These are phyloP conservation scores for Dendrocalamus sinicus DNA, from an alignment of 176 grass and related monocot species.

Conservation along the genomic window DNA sequence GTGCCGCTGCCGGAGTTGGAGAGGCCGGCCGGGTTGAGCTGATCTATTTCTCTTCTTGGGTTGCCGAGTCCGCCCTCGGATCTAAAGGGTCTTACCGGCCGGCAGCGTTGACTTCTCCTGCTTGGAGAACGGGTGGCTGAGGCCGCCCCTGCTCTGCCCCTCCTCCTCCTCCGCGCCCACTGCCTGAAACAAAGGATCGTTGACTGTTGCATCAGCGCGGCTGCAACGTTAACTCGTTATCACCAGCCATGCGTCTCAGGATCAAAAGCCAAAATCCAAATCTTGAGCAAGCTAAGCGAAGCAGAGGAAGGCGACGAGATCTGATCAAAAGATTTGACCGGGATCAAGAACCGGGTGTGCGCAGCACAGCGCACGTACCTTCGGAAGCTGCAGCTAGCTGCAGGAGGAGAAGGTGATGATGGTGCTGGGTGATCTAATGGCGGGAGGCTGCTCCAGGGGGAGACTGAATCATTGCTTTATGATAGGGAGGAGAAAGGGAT, in stretches of 20 bases:
- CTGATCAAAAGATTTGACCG: not conserved
- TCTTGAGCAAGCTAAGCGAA: not conserved
- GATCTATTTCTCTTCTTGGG: not conserved
- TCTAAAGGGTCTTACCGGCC: not conserved
- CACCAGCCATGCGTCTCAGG: not conserved
- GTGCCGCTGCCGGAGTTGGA: not conserved
- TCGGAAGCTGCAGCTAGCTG: not conserved
- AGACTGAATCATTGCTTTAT: slow-evolving; percentile 11
- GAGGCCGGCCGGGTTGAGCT: not conserved
- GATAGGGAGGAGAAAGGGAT: not conserved
- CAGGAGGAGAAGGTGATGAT: not conserved
- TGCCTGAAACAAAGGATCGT: not conserved
- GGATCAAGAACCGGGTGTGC: not conserved
- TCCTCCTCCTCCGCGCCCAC: not conserved
- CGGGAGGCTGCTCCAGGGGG: not conserved
- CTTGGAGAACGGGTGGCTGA: not conserved
- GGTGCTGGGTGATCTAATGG: not conserved
- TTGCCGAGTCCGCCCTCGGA: not conserved
- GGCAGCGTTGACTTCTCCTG: slow-evolving; percentile 15
- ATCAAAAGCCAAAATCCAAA: not conserved
- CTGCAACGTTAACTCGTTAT: not conserved
- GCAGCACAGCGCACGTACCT: slow-evolving; percentile 23
- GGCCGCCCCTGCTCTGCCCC: not conserved
- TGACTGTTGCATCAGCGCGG: not conserved
- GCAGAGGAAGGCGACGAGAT: not conserved